Percentiles rank a stretch among this genome's conserved stretches.
phyloP scores from a whole-genome alignment of 805 yeast species.

The Saturnispora sekii region DNA sequence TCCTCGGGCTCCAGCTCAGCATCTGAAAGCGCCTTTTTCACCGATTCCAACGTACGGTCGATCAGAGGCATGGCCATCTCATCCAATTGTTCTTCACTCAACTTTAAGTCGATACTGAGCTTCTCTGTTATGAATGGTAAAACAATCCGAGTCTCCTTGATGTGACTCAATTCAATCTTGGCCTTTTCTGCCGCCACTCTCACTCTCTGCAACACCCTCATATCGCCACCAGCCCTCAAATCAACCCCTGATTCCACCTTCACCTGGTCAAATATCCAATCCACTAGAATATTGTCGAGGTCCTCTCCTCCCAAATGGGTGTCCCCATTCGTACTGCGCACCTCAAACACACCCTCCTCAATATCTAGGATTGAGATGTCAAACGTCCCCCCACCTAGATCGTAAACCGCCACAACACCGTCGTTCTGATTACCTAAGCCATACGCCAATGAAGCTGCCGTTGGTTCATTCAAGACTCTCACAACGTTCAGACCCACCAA shows the following conservation, averaged over 20 bases:
- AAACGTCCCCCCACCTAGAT: constrained; percentile 96
- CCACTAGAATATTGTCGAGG: constrained; percentile 73
- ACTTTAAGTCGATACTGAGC: constrained; percentile 33
- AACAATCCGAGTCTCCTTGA: constrained; percentile 63
- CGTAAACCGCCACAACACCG: constrained; percentile 79
- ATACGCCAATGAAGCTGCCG: constrained; percentile 87
- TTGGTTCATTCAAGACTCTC: constrained; percentile 81
- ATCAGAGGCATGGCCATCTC: constrained; percentile 44
- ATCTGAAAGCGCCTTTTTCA: constrained; percentile 75
- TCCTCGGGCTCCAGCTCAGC: constrained; percentile 59
- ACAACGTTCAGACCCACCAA: constrained; percentile 84
- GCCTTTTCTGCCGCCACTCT: constrained; percentile 88
- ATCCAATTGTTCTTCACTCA: constrained; percentile 45
- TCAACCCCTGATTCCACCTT: constrained; percentile 59
- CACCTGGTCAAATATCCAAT: constrained; percentile 71
- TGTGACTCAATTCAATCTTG: constrained; percentile 74
- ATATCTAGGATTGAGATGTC: constrained; percentile 93
- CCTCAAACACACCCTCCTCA: constrained; percentile 96
- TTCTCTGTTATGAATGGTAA: constrained; percentile 64
- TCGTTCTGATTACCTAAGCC: constrained; percentile 73
- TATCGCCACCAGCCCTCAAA: constrained; percentile 38
- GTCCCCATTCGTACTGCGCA: constrained; percentile 90
- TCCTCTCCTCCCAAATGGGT: constrained; percentile 90
- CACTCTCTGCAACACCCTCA: constrained; percentile 77
- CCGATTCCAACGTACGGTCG: constrained; percentile 65